A percentile compares a stretch with the other conserved stretches of the same genome.
phyloP scores from a whole-genome alignment of 768 basidiomycete species.

The Hygrophoropsis aurantiaca region DNA sequence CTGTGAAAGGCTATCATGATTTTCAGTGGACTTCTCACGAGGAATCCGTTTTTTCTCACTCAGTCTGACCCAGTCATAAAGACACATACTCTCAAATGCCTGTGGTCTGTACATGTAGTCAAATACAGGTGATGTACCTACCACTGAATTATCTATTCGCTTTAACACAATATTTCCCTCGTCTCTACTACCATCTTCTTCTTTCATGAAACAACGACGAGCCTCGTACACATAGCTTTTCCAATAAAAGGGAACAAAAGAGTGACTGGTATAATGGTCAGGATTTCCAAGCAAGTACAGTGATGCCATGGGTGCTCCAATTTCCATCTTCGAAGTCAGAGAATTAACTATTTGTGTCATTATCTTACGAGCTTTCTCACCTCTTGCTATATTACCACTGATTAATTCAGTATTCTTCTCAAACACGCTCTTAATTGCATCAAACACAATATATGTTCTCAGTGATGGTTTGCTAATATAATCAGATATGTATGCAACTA shows the following conservation, averaged over 20 bases:
- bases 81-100: conserved; percentile 11
- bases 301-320: conserved; percentile 37
- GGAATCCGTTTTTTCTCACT: too few relatives aligned
- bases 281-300: conserved; percentile 35
- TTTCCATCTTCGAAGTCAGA: conserved; percentile 33
- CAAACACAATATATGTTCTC: conserved; percentile 40
- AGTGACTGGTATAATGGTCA: conserved; percentile 39
- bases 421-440: conserved; percentile 24
- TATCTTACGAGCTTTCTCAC: conserved; percentile 24
- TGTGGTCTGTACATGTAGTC: conserved; percentile 32
- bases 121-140: conserved; percentile 25
- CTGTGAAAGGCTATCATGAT: too few relatives aligned
- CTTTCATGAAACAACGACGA: conserved; percentile 9
- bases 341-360: conserved; percentile 38
- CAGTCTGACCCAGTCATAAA: conserved; percentile 34
- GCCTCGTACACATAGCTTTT: conserved; percentile 27
- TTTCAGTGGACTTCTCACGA: too few relatives aligned
- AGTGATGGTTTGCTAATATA: conserved; percentile 42
- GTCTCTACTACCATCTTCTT: conserved; percentile 3
- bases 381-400: not conserved
- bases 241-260: conserved; percentile 36
- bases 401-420: conserved; percentile 21
- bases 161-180: conserved; percentile 14
- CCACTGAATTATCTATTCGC: too few relatives aligned
- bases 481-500: conserved; percentile 39